phyloP scores from a whole-genome alignment of 2,329 filamentous ascomycete species.

The Venturiaceae sp. region DNA sequence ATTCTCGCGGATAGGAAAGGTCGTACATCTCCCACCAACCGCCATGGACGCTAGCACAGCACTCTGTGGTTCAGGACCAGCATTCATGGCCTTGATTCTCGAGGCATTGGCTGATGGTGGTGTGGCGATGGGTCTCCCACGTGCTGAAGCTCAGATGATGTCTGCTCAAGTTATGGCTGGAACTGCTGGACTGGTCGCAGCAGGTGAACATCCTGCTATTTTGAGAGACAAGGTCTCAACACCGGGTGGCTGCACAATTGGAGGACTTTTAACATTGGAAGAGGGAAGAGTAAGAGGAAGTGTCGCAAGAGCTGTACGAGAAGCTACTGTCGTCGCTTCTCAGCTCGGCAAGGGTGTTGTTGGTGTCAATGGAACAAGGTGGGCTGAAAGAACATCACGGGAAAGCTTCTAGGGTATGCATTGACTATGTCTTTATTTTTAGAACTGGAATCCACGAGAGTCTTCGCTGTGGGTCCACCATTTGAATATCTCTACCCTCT shows the following conservation, averaged over 20 bases:
- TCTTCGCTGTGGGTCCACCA: too few relatives aligned
- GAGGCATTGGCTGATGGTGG: conserved; percentile 69
- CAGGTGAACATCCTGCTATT: conserved; percentile 65
- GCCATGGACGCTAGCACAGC: conserved; percentile 67
- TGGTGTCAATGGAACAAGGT: conserved; percentile 7
- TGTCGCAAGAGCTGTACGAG: conserved; percentile 58
- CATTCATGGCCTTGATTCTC: conserved; percentile 66
- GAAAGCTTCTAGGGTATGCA: neutral
- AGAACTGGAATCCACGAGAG: too few relatives aligned
- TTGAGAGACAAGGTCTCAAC: conserved; percentile 69
- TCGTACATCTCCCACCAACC: conserved; percentile 55
- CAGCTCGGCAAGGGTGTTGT: conserved; percentile 39
- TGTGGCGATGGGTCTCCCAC: conserved; percentile 67
- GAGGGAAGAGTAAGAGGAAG: conserved; percentile 60
- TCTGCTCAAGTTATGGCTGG: conserved; percentile 72
- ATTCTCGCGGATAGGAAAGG: conserved; percentile 63
- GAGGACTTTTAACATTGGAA: conserved; percentile 62
- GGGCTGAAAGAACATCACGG: neutral
- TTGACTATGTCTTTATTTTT: too few relatives aligned
- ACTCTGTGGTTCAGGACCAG: conserved; percentile 64
- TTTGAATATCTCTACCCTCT: too few relatives aligned
- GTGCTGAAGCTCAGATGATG: conserved; percentile 65
- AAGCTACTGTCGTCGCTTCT: conserved; percentile 60
- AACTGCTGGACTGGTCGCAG: conserved; percentile 57
- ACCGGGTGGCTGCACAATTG: conserved; percentile 69